A percentile compares a stretch with the other conserved stretches of the same genome.
Evolutionary conservation across 495 filamentous ascomycete genomes (phyloP).

Genomic region (Parathielavia hyrcaniae): DNA sequence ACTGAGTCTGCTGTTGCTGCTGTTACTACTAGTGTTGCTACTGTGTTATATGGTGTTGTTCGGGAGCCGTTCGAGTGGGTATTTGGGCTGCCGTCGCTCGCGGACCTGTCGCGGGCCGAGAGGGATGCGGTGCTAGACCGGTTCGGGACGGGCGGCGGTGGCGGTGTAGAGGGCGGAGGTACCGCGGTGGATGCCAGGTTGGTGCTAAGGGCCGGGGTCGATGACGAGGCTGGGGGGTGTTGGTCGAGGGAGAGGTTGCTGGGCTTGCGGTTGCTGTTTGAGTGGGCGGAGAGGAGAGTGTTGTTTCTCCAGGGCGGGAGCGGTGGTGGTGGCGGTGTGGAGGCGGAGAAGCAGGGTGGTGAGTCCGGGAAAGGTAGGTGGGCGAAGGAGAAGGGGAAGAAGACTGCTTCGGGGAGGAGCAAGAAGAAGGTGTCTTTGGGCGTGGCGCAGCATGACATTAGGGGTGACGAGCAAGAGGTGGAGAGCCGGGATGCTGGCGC

Average conservation of each 20-base stretch:
- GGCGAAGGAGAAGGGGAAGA: not conserved
- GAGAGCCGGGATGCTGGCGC: conserved; percentile 11
- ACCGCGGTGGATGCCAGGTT: conserved; percentile 77
- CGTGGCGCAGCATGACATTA: not conserved
- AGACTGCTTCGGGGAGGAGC: conserved; percentile 22
- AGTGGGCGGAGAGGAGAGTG: conserved; percentile 58
- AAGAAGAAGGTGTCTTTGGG: conserved; percentile 30
- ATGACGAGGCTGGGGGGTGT: conserved; percentile 29
- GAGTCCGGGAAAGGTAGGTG: conserved; percentile 3
- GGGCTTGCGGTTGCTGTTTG: conserved; percentile 72
- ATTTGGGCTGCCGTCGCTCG: conserved; percentile 57
- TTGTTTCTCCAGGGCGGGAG: not conserved
- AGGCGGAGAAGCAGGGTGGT: conserved; percentile 1
- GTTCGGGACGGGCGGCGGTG: conserved; percentile 23
- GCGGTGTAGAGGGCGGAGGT: conserved; percentile 39
- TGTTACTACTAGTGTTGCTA: not conserved
- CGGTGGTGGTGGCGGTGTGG: not conserved
- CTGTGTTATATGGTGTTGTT: no score
- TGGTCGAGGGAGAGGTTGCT: conserved; percentile 62
- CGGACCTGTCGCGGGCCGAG: conserved; percentile 67
- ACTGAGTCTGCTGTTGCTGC: conserved; percentile 10
- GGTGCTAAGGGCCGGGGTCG: conserved; percentile 57
- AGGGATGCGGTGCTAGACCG: conserved; percentile 60
- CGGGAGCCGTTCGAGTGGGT: conserved; percentile 68
- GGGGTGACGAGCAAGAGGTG: conserved; percentile 13